phyloP scores from a whole-genome alignment of 495 filamentous ascomycete genomes.

The Annulohypoxylon maeteangense region DNA sequence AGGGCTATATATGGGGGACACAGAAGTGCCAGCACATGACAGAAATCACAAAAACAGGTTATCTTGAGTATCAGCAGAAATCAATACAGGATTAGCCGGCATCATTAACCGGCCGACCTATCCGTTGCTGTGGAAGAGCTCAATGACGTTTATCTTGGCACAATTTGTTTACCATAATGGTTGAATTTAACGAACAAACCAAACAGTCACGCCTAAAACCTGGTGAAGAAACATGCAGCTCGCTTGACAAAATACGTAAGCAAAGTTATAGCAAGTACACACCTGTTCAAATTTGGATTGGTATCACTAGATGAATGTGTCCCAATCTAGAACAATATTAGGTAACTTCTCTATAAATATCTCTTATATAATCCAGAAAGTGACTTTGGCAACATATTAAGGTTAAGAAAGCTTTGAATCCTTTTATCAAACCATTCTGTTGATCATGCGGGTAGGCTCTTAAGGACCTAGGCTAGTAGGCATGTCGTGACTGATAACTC shows the following conservation, averaged over 20 bases:
- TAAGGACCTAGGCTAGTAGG: too few relatives aligned
- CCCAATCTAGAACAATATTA: neutral
- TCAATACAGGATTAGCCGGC: slow-evolving; percentile 22
- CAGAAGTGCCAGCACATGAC: slow-evolving; percentile 22
- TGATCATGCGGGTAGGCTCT: too few relatives aligned
- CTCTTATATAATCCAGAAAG: too few relatives aligned
- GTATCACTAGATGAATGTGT: neutral
- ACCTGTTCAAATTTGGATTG: neutral
- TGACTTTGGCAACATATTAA: too few relatives aligned
- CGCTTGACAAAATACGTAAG: neutral
- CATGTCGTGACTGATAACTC: too few relatives aligned
- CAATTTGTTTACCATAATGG: neutral
- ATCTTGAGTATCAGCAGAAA: neutral
- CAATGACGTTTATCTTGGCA: slow-evolving; percentile 27
- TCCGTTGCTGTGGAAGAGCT: slow-evolving; percentile 11
- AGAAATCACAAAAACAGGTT: neutral
- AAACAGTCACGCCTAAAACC: neutral
- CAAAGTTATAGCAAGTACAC: neutral
- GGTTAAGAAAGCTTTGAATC: too few relatives aligned
- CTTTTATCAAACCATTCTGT: too few relatives aligned
- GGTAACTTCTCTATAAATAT: too few relatives aligned
- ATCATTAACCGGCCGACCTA: slow-evolving; percentile 30
- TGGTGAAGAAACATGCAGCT: neutral
- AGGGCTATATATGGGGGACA: slow-evolving; percentile 20
- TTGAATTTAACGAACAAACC: neutral